Evolutionary conservation across 208 protist genomes (phyloP).

Genomic region (Naegleria gruberi): DNA sequence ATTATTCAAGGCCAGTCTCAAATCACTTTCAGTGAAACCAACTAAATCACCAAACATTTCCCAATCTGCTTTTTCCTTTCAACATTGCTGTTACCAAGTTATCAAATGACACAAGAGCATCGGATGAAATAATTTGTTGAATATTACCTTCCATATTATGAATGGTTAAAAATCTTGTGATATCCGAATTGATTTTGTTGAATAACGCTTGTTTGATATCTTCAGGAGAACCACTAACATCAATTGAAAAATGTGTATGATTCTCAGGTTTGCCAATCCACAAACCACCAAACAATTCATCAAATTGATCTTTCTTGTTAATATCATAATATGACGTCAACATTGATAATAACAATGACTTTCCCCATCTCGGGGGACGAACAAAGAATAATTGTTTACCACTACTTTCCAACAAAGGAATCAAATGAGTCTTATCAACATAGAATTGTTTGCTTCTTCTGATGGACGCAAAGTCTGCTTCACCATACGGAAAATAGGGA

Average conservation of each 20-base stretch:
- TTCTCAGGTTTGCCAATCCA: neutral
- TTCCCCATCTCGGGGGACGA: neutral
- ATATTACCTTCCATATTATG: neutral
- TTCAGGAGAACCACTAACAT: neutral
- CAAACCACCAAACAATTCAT: neutral
- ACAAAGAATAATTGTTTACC: neutral
- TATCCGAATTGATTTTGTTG: neutral
- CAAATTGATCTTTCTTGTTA: neutral
- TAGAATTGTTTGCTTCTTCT: constrained; percentile 8
- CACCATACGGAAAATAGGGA: constrained; percentile 1
- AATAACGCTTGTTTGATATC: neutral
- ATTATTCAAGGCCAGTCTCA: neutral
- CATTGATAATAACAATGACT: neutral
- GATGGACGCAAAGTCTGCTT: neutral
- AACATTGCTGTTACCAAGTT: neutral
- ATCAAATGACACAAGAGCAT: neutral
- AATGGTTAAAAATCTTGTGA: neutral
- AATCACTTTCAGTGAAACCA: constrained; percentile 4
- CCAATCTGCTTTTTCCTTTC: neutral
- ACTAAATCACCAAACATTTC: neutral
- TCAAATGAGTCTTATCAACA: neutral
- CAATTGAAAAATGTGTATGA: neutral
- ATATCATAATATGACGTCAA: neutral
- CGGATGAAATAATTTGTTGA: neutral
- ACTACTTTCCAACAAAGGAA: neutral